phyloP scores from a whole-genome alignment of 495 filamentous ascomycete genomes.

The Penicillium paxilli region DNA sequence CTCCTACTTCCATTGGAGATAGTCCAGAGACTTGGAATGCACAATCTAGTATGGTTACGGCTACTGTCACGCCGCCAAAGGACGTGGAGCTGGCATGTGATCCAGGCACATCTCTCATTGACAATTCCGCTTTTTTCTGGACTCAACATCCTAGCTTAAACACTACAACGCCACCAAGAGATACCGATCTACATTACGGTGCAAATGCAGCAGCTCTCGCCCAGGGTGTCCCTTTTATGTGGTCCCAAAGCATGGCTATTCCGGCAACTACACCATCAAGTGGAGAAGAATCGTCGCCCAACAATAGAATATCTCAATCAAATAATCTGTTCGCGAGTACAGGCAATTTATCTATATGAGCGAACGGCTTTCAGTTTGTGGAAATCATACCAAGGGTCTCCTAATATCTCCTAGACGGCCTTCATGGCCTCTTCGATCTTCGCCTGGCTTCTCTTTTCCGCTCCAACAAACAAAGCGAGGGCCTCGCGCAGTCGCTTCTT shows the following conservation, averaged over 20 bases:
- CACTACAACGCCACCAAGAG: not conserved
- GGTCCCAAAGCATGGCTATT: not conserved
- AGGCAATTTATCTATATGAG: conserved; percentile 3
- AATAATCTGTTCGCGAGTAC: conserved; percentile 1
- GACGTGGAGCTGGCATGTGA: not conserved
- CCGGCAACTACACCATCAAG: not conserved
- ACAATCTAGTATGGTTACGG: not conserved
- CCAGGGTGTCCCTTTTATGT: not conserved
- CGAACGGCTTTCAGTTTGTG: not conserved
- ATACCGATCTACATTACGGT: not conserved
- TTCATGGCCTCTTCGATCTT: conserved; percentile 23
- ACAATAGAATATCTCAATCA: not conserved
- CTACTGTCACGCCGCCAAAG: conserved; percentile 3
- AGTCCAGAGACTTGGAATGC: conserved; percentile 4
- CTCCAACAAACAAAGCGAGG: conserved; percentile 17
- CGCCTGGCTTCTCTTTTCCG: conserved; percentile 21
- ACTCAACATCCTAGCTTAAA: conserved; percentile 4
- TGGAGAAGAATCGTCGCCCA: not conserved
- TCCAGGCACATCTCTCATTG: not conserved
- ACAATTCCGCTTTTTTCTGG: conserved; percentile 14
- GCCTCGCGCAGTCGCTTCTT: conserved; percentile 21
- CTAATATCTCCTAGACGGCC: not conserved
- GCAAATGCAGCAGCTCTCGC: not conserved
- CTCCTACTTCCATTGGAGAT: not conserved
- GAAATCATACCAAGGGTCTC: not conserved